Conservation (phyloP, 2,329 filamentous ascomycete species). For the Fusarium praegraminearum region DNA sequence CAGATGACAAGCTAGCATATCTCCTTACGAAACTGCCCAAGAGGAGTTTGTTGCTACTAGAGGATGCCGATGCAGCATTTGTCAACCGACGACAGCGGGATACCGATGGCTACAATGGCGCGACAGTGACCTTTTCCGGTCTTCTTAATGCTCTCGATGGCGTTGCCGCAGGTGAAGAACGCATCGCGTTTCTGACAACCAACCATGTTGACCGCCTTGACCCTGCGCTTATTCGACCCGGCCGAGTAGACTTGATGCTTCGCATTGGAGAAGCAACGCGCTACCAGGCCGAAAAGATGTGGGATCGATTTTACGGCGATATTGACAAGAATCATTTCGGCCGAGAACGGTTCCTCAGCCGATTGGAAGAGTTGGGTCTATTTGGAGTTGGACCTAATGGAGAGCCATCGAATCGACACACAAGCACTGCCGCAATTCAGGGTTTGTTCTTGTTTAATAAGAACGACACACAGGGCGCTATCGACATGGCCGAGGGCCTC, state of each 20-base stretch:
- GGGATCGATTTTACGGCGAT: slow-evolving; percentile 95
- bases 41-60: slow-evolving; percentile 83
- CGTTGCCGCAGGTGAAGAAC: slow-evolving; percentile 93
- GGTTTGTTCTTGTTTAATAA: slow-evolving; percentile 97
- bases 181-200: slow-evolving; percentile 92
- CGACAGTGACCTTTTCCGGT: slow-evolving; percentile 94
- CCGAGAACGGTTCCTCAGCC: slow-evolving; percentile 76
- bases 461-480: slow-evolving; percentile 86
- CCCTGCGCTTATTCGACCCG: slow-evolving; percentile 88
- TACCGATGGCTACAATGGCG: slow-evolving; percentile 84
- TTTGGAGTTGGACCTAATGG: slow-evolving; percentile 68
- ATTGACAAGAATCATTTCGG: slow-evolving; percentile 73
- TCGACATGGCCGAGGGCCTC: slow-evolving; percentile 79
- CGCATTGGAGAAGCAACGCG: slow-evolving; percentile 88
- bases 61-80: slow-evolving; percentile 94
- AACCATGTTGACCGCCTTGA: slow-evolving; percentile 94
- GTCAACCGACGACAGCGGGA: slow-evolving; percentile 82
- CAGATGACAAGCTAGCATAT: slow-evolving; percentile 88
- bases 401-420: slow-evolving; percentile 62
- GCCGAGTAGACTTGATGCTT: slow-evolving; percentile 92
- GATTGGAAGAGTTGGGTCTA: slow-evolving; percentile 76
- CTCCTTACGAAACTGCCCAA: slow-evolving; percentile 87
- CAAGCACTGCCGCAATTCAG: slow-evolving; percentile 92
- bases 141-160: slow-evolving; percentile 88
- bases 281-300: slow-evolving; percentile 87